A percentile compares a stretch with the other conserved stretches of the same genome.
phyloP scores from a whole-genome alignment of 2,329 filamentous ascomycete genomes.

The Ophiocordyceps sinensis region DNA sequence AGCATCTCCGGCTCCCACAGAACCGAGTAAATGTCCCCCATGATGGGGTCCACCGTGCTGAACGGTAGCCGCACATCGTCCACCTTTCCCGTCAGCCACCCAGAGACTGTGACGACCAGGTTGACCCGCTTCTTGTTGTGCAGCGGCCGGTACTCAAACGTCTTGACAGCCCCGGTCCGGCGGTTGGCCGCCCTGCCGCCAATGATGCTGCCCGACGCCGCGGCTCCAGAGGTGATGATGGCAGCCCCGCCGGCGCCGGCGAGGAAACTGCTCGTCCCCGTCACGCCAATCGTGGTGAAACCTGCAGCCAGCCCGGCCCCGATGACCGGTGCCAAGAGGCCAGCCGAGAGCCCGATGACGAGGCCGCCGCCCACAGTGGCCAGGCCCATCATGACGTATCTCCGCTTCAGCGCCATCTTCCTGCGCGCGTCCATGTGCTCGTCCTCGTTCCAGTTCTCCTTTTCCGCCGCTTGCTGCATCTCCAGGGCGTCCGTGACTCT shows the following conservation, averaged over 20 bases:
- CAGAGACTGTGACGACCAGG: slow-evolving; percentile 84
- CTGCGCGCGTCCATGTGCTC: slow-evolving; percentile 80
- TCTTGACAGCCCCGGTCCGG: slow-evolving; percentile 81
- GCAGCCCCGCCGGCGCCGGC: slow-evolving; percentile 86
- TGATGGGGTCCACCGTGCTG: slow-evolving; percentile 91
- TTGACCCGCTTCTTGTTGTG: slow-evolving; percentile 98
- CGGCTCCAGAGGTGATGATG: slow-evolving; percentile 81
- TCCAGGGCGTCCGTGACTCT: slow-evolving; percentile 91
- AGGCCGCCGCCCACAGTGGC: slow-evolving; percentile 90
- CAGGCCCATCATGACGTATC: slow-evolving; percentile 90
- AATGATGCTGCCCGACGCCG: slow-evolving; percentile 74
- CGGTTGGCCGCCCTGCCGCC: slow-evolving; percentile 74
- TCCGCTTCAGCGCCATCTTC: slow-evolving; percentile 66
- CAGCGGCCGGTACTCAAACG: slow-evolving; percentile 89
- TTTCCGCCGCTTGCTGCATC: slow-evolving; percentile 89
- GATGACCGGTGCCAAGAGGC: slow-evolving; percentile 82
- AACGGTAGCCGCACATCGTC: slow-evolving; percentile 93
- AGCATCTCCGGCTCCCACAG: slow-evolving; percentile 98
- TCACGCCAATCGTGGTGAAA: slow-evolving; percentile 87
- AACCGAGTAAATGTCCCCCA: slow-evolving; percentile 96
- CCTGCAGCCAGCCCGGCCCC: slow-evolving; percentile 87
- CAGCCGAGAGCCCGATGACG: slow-evolving; percentile 89
- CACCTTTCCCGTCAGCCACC: slow-evolving; percentile 97
- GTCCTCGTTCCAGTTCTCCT: slow-evolving; percentile 96
- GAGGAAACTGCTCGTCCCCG: slow-evolving; percentile 76